Conservation (phyloP, 192 early-diverging fungal species). For the Cetraspora pellucida region DNA sequence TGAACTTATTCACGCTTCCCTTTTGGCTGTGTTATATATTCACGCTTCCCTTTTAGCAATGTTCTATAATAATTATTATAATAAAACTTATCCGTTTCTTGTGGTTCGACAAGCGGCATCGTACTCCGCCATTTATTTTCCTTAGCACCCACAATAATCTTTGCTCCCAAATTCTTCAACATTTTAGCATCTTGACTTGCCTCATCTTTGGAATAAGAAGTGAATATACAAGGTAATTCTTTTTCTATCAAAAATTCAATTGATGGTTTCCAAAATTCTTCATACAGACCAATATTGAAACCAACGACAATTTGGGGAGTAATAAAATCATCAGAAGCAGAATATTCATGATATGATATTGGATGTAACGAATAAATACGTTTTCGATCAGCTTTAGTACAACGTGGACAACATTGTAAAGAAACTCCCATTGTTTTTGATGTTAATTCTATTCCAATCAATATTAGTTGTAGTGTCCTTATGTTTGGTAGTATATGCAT, state of each 20-base stretch:
- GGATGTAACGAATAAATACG: slow-evolving; percentile 1
- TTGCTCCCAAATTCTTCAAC: slow-evolving; percentile 17
- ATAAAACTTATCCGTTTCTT: no score
- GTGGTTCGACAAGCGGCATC: slow-evolving; percentile 3
- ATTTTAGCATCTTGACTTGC: slow-evolving; percentile 13
- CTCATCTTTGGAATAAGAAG: slow-evolving; percentile 31
- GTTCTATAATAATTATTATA: no score
- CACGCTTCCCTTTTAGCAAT: no score
- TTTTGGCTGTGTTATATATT: no score
- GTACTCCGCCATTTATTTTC: slow-evolving; percentile 31
- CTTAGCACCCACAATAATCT: slow-evolving; percentile 18
- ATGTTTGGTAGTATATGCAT: slow-evolving; percentile 30
- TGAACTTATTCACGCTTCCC: no score
- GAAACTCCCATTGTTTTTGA: not conserved
- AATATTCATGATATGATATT: slow-evolving; percentile 24
- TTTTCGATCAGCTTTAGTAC: slow-evolving; percentile 20
- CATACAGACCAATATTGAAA: slow-evolving; percentile 22
- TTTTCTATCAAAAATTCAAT: slow-evolving; percentile 26
- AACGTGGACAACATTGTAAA: slow-evolving; percentile 24
- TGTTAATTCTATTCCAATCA: slow-evolving; percentile 26
- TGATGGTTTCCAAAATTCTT: slow-evolving; percentile 27
- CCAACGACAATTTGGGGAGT: slow-evolving; percentile 23
- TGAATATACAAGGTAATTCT: slow-evolving; percentile 21
- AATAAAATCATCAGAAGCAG: not conserved
- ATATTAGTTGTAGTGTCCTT: not conserved